Percentiles rank a stretch among this genome's conserved stretches.
Conservation (phyloP, 2,329 filamentous ascomycete genomes). For the Coniochaeta prunicola region DNA sequence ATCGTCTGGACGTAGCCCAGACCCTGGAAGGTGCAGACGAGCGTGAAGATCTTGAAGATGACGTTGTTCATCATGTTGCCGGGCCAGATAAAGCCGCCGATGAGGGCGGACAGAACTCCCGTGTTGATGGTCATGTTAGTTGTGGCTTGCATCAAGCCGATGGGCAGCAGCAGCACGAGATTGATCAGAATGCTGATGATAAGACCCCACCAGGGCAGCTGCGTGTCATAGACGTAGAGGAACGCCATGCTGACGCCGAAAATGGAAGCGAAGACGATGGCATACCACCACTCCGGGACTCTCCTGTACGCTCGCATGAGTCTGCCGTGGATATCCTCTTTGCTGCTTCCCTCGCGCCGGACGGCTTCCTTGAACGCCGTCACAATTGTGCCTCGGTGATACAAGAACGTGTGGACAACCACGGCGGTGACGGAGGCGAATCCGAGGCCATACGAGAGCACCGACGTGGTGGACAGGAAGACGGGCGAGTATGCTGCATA, state of each 20-base stretch:
- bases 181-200: constrained; percentile 59
- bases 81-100: constrained; percentile 69
- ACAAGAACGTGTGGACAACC: constrained; percentile 59
- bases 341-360: too few species aligned
- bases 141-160: constrained; percentile 62
- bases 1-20: constrained; percentile 58
- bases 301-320: constrained; percentile 57
- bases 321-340: constrained; percentile 58
- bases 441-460: constrained; percentile 61
- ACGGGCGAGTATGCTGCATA: constrained; percentile 63
- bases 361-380: constrained; percentile 51
- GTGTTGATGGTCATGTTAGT: constrained; percentile 66
- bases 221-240: constrained; percentile 55
- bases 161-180: constrained; percentile 57
- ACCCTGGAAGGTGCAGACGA: constrained; percentile 58
- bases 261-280: constrained; percentile 47
- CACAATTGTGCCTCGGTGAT: constrained; percentile 62
- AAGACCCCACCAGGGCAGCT: constrained; percentile 67
- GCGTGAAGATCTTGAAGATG: constrained; percentile 57
- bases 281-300: constrained; percentile 58
- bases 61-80: too few species aligned
- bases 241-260: constrained; percentile 46
- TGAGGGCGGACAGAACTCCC: constrained; percentile 68
- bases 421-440: constrained; percentile 66
- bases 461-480: constrained; percentile 66